Evolutionary conservation across 768 basidiomycete species (phyloP).

Genomic region (Gloeopeniophorella convolvens): DNA sequence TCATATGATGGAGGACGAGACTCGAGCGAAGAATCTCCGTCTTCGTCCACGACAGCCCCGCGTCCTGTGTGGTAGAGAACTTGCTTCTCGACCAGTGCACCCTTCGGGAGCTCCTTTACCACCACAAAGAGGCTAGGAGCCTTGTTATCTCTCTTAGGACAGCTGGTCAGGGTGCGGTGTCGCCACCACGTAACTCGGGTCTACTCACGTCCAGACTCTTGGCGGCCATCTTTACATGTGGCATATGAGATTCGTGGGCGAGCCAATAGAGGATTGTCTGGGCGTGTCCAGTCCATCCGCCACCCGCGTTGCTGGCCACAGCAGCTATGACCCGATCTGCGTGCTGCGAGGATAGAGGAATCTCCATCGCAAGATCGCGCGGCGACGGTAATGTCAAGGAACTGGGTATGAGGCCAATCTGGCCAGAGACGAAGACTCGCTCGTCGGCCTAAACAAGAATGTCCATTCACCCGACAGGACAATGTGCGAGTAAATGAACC

Average conservation of each 20-base stretch:
- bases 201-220: conserved; percentile 11
- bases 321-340: conserved; percentile 59
- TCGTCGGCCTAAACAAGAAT: conserved; percentile 71
- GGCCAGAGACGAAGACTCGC: conserved; percentile 86
- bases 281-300: conserved; percentile 54
- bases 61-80: conserved; percentile 64
- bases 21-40: conserved; percentile 36
- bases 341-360: conserved; percentile 77
- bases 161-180: not conserved
- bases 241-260: conserved; percentile 33
- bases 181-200: not conserved
- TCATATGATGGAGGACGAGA: conserved; percentile 33
- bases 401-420: conserved; percentile 85
- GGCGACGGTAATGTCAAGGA: conserved; percentile 61
- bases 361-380: conserved; percentile 51
- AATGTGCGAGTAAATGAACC: conserved; percentile 23
- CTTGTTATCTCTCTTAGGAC: conserved; percentile 21
- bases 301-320: conserved; percentile 46
- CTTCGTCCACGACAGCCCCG: conserved; percentile 39
- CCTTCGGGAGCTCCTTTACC: conserved; percentile 62
- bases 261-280: conserved; percentile 75
- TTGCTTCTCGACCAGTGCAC: conserved; percentile 71
- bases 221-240: conserved; percentile 37
- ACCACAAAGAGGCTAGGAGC: conserved; percentile 51
- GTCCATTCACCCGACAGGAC: no score